phyloP scores from a whole-genome alignment of 176 grass and related monocot species.

The Phyllostachys edulis region DNA sequence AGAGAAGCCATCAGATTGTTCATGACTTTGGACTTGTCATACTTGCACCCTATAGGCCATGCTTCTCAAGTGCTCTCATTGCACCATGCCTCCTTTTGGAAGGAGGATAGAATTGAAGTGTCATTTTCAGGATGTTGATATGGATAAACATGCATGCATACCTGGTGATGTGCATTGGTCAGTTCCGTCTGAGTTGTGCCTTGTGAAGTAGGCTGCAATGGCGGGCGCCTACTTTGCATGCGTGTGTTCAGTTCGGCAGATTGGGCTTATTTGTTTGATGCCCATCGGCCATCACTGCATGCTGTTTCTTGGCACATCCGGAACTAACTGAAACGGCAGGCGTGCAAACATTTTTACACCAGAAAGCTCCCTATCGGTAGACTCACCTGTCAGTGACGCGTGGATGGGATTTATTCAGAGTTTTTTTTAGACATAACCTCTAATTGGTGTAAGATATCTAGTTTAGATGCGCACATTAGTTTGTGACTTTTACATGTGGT shows the following conservation, averaged over 20 bases:
- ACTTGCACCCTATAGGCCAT: background rate
- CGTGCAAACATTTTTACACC: too few relatives aligned
- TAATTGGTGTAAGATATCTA: background rate
- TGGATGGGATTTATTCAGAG: background rate
- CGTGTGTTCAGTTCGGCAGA: background rate
- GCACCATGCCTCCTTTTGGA: background rate
- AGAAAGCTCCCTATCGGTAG: too few relatives aligned
- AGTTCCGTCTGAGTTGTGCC: background rate
- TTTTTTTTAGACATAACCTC: background rate
- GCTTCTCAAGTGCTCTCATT: background rate
- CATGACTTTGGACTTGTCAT: constrained; percentile 1
- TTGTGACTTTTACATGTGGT: background rate
- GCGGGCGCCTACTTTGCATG: background rate
- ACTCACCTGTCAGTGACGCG: background rate
- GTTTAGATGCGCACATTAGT: too few relatives aligned
- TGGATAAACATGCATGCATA: background rate
- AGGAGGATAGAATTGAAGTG: background rate
- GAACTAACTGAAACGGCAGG: too few relatives aligned
- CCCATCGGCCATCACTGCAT: background rate
- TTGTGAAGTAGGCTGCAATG: background rate
- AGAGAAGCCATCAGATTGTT: constrained; percentile 19
- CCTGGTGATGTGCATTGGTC: background rate
- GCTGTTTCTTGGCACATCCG: background rate
- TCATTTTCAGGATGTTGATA: background rate
- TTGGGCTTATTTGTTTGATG: background rate